Evolutionary conservation across 1,139 yeast species (phyloP).

Genomic region (Candida sp.): DNA sequence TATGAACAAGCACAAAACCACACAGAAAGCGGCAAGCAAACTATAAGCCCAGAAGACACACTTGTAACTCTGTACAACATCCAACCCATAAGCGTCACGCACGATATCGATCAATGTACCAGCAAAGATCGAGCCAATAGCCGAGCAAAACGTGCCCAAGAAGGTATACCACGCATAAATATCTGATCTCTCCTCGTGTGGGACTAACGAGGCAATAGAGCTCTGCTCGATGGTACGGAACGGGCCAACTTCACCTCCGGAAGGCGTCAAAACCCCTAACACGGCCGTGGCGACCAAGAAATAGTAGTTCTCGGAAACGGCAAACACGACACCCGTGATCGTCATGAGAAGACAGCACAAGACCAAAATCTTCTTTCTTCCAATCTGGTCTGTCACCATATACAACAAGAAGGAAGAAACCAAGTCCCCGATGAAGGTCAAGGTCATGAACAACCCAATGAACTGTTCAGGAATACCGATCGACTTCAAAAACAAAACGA

Average conservation of each 20-base stretch:
- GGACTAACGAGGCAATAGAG: conserved; percentile 37
- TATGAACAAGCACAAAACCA: conserved; percentile 22
- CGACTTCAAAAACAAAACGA: conserved; percentile 40
- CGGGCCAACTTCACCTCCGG: conserved; percentile 50
- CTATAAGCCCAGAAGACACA: conserved; percentile 31
- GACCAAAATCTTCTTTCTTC: conserved; percentile 40
- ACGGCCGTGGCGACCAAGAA: conserved; percentile 29
- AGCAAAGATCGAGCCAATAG: conserved; percentile 36
- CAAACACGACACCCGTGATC: conserved; percentile 33
- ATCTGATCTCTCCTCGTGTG: conserved; percentile 36
- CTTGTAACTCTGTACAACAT: conserved; percentile 30
- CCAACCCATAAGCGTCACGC: conserved; percentile 19
- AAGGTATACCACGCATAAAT: conserved; percentile 48
- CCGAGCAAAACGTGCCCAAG: conserved; percentile 39
- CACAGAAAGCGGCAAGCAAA: conserved; percentile 21
- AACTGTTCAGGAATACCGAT: conserved; percentile 31
- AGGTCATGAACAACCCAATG: conserved; percentile 52
- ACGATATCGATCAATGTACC: conserved; percentile 32
- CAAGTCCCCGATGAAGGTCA: conserved; percentile 83
- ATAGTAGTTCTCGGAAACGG: conserved; percentile 21
- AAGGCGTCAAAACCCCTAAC: conserved; percentile 43
- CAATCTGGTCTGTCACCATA: conserved; percentile 79
- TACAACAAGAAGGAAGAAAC: conserved; percentile 71
- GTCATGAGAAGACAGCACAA: conserved; percentile 32
- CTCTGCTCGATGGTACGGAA: conserved; percentile 47